These are phyloP conservation scores for Euphorbia peplus DNA, from an alignment of 345 rosid genomes.

Conservation along the genomic window DNA sequence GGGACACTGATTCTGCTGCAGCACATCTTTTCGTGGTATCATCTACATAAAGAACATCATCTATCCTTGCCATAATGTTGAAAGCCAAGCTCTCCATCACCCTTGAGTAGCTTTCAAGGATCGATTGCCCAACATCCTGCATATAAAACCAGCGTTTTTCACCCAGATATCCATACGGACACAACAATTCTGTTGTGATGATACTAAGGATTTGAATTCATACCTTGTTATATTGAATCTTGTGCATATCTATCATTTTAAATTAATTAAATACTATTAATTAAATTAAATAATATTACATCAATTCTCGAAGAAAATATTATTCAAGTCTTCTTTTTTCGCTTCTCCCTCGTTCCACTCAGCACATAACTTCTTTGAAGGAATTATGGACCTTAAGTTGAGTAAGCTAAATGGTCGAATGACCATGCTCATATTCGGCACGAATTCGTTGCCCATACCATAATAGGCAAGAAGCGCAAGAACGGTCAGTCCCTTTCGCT, in stretches of 20 bases:
- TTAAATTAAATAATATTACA: too few species aligned
- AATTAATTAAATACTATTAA: too few species aligned
- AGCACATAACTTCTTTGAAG: too few species aligned
- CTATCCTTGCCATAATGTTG: conserved; percentile 96
- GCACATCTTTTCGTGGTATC: conserved; percentile 60
- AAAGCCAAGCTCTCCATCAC: conserved; percentile 99
- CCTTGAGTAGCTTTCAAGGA: conserved; percentile 96
- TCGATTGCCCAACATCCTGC: conserved; percentile 98
- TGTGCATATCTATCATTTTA: conserved; percentile 99
- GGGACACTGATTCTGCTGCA: conserved; percentile 55
- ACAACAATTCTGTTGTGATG: not conserved
- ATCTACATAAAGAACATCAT: conserved; percentile 87
- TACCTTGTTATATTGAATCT: conserved; percentile 92
- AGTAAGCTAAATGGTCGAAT: too few species aligned
- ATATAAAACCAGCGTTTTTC: not conserved
- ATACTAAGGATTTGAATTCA: not conserved
- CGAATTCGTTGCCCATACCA: too few species aligned
- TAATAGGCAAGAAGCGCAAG: too few species aligned
- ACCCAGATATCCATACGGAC: not conserved
- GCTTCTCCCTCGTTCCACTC: too few species aligned
- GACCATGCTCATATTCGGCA: too few species aligned
- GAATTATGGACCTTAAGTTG: too few species aligned
- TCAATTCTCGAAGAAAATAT: too few species aligned
- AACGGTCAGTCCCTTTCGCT: too few species aligned
- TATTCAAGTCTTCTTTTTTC: too few species aligned